Conservation (phyloP, 2,329 filamentous ascomycete species). For the Nemania bipapillata region DNA sequence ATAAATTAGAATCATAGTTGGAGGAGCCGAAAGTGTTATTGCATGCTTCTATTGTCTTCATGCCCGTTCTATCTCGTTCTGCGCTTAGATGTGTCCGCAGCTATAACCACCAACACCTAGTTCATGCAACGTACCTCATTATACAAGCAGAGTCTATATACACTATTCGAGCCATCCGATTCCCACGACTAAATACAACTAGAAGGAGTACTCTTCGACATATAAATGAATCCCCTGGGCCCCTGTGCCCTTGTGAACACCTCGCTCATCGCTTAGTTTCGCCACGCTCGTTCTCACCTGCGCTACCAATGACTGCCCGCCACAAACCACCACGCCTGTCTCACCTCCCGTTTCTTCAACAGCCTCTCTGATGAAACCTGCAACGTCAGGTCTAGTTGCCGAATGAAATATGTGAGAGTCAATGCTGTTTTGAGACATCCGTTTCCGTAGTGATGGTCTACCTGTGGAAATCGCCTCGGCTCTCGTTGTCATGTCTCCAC, state of each 20-base stretch:
- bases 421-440: constrained; percentile 45
- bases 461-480: constrained; percentile 43
- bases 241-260: constrained; percentile 72
- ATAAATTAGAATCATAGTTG: no score
- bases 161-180: constrained; percentile 2
- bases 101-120: no score
- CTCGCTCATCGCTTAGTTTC: constrained; percentile 67
- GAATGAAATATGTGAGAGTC: constrained; percentile 60
- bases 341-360: constrained; percentile 70
- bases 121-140: background rate
- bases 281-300: constrained; percentile 66
- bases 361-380: constrained; percentile 62
- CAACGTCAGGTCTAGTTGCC: constrained; percentile 62
- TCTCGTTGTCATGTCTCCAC: constrained; percentile 39
- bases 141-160: background rate
- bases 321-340: constrained; percentile 70
- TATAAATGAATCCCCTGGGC: constrained; percentile 71
- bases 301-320: constrained; percentile 65
- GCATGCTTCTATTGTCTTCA: no score
- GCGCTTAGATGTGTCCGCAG: no score
- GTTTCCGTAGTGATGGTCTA: constrained; percentile 33
- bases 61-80: no score
- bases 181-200: constrained; percentile 1
- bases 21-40: no score
- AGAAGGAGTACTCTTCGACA: constrained; percentile 70